Base-by-base conservation (phyloP, 1,139 yeast genomes). In the Suhomyces coccinellae region DNA sequence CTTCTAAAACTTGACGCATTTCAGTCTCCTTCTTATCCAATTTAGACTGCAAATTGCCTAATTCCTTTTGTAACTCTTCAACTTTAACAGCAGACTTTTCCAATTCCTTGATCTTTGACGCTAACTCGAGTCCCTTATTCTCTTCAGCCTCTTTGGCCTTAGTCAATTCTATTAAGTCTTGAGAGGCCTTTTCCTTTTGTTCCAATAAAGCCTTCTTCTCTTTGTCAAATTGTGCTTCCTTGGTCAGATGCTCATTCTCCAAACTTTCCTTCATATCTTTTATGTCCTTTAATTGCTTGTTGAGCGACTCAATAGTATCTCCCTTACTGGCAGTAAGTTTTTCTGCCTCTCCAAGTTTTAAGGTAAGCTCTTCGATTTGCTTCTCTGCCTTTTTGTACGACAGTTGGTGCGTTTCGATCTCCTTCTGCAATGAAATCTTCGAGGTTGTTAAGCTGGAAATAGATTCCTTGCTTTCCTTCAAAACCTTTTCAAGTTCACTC, bases 31-130 rank as follows among this genome's bases (percentile, higher is more conserved):
- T 38, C 11, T 14, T 32, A 30, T 33, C 29, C 9, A 36, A 13
- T 29, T 38, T 30, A n/a, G 44, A 7, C 14, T 49, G 45, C 34
- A 39, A 36, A 8, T 12, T 22, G 3, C 29, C 26, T n/a, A 32
- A 14, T 13, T 31, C 35, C 24, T 30, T 28, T 20, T 34, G 11
- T 15, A 26, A 33, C 6, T 30, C 35, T 15, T 35, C 30, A 27
- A 24, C 11, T 17, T 35, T 28, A 4, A 13, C 15, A 11, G 11
- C 22, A 4, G 10, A 26, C n/a, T 30, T 32, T 17, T 36, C 33
- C 10, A 36, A 32, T 16, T 38, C 32, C 12, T 36, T 15, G 12
- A 36, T 27, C n/a, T 11, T 36, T 6, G 26, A 12, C 9, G 26
- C 32, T 16, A 15, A 26, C 12, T 16, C 38, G 4, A 15, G 15